Evolutionary conservation across 169 alveolate genomes (phyloP).

Genomic region (Plasmodium ovale): DNA sequence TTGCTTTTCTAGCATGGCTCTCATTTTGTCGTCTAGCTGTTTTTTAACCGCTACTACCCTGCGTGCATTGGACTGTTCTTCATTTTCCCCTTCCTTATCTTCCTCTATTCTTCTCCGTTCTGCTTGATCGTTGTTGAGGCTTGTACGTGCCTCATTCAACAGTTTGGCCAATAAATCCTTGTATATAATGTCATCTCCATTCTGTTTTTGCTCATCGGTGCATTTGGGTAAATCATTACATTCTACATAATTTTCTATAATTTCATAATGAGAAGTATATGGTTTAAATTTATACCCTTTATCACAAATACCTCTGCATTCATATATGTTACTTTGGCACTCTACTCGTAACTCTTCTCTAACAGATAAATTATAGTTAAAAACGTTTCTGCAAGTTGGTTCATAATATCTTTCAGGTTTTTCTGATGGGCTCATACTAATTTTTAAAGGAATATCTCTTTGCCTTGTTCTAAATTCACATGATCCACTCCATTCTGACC

Average conservation of each 20-base stretch:
- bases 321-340: constrained; percentile 14
- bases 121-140: neutral
- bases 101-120: constrained; percentile 2
- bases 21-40: constrained; percentile 2
- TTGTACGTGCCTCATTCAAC: neutral
- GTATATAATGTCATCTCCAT: neutral
- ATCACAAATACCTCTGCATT: constrained; percentile 64
- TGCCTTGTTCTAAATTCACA: constrained; percentile 69
- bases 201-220: constrained; percentile 19
- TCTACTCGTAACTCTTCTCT: constrained; percentile 36
- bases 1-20: constrained; percentile 13
- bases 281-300: constrained; percentile 53
- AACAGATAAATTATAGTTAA: constrained; percentile 16
- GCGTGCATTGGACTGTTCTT: constrained; percentile 24
- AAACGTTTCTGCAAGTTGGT: constrained; percentile 37
- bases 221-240: constrained; percentile 44
- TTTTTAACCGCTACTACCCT: neutral
- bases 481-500: constrained; percentile 70
- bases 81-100: constrained; percentile 2
- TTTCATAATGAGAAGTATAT: neutral
- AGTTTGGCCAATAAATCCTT: neutral
- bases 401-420: neutral
- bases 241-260: constrained; percentile 21
- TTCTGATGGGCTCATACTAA: neutral
- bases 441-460: constrained; percentile 24